These are phyloP conservation scores for Stephania cephalantha DNA, from an alignment of 164 flowering plant genomes.

Conservation along the genomic window DNA sequence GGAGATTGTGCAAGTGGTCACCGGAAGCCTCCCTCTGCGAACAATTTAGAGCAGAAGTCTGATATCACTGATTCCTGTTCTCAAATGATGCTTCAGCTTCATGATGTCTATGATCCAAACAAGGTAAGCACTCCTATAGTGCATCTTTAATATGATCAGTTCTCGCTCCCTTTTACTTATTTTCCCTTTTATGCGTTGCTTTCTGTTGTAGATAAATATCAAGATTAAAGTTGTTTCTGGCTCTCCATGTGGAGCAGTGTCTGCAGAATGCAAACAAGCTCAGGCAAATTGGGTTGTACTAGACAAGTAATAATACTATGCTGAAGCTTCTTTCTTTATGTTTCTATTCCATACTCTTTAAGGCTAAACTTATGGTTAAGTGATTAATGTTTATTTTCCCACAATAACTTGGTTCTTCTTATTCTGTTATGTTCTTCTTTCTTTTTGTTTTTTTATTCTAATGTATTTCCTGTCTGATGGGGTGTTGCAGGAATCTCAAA, in stretches of 20 bases:
- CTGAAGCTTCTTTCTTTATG: not conserved
- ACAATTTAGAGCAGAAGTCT: slow-evolving; percentile 59
- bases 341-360: not conserved
- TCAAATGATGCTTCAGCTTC: slow-evolving; percentile 97
- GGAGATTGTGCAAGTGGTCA: slow-evolving; percentile 95
- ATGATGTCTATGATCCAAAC: slow-evolving; percentile 90
- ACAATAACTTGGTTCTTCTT: not conserved
- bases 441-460: not conserved
- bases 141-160: not conserved
- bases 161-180: not conserved
- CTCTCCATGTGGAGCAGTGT: slow-evolving; percentile 85
- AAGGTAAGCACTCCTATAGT: slow-evolving; percentile 37
- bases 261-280: slow-evolving; percentile 72
- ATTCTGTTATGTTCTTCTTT: not conserved
- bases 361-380: not conserved
- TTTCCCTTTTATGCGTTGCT: not conserved
- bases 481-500: slow-evolving; percentile 49
- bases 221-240: slow-evolving; percentile 81
- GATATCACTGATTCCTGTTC: slow-evolving; percentile 87
- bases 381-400: not conserved
- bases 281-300: slow-evolving; percentile 89
- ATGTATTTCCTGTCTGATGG: slow-evolving; percentile 1
- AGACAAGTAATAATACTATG: slow-evolving; percentile 60
- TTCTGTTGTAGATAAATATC: slow-evolving; percentile 60
- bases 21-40: slow-evolving; percentile 43